Evolutionary conservation across 2,329 filamentous ascomycete genomes (phyloP).

Genomic region (Aspergillus tamarii): DNA sequence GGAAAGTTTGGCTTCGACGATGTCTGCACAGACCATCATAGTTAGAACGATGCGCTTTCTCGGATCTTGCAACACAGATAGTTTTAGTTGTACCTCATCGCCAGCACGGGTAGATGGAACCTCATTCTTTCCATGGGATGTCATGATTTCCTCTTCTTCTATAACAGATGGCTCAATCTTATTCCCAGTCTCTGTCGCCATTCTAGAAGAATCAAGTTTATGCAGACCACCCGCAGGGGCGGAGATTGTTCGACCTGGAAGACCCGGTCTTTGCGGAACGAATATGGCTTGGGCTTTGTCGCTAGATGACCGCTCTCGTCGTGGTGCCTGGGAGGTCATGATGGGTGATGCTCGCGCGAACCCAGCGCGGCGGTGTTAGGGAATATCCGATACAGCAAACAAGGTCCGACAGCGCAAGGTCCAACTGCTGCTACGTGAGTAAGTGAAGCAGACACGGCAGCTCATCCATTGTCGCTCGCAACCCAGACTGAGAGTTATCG

Average conservation of each 20-base stretch:
- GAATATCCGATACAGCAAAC: constrained; percentile 23
- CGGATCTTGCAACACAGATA: background rate
- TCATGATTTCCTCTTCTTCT: constrained; percentile 34
- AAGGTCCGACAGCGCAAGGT: constrained; percentile 27
- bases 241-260: constrained; percentile 39
- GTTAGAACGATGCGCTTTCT: constrained; percentile 14
- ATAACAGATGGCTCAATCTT: constrained; percentile 28
- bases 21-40: constrained; percentile 22
- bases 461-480: constrained; percentile 38
- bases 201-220: constrained; percentile 28
- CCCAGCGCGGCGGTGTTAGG: constrained; percentile 16
- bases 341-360: constrained; percentile 15
- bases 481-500: constrained; percentile 15
- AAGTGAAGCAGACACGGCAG: constrained; percentile 29
- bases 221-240: constrained; percentile 37
- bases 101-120: constrained; percentile 16
- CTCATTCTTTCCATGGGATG: constrained; percentile 20
- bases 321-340: constrained; percentile 34
- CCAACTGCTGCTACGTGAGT: constrained; percentile 32
- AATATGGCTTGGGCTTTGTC: constrained; percentile 33
- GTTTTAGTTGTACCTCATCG: constrained; percentile 32
- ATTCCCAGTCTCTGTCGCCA: constrained; percentile 22
- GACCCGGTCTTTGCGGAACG: constrained; percentile 33
- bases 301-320: constrained; percentile 37
- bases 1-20: constrained; percentile 42